Evolutionary conservation across 257 asterid species (phyloP).

Genomic region (Rubia yunnanensis): DNA sequence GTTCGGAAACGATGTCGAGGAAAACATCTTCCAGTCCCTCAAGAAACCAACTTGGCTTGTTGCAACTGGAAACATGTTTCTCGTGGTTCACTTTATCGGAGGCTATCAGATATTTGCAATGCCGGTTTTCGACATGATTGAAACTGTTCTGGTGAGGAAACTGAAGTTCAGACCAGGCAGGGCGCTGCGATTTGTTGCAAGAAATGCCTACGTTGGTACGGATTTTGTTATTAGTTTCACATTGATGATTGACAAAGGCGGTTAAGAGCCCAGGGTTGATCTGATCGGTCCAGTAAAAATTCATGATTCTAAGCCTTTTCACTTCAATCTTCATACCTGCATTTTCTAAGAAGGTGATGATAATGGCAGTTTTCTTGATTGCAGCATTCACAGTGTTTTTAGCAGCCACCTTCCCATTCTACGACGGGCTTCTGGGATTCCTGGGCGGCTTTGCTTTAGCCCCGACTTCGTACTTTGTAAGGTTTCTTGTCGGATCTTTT

Average conservation of each 20-base stretch:
- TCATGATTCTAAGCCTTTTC: no score
- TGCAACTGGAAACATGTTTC: constrained; percentile 84
- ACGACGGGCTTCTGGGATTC: constrained; percentile 81
- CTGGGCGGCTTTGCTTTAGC: constrained; percentile 95
- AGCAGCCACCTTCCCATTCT: constrained; percentile 86
- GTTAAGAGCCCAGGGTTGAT: no score
- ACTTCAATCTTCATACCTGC: not conserved
- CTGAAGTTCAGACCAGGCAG: constrained; percentile 59
- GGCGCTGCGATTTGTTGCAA: constrained; percentile 49
- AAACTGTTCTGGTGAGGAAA: constrained; percentile 62
- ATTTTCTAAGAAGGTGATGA: not conserved
- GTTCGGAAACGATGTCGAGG: constrained; percentile 52
- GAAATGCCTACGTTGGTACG: constrained; percentile 70
- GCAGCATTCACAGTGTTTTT: constrained; percentile 84
- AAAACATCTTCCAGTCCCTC: constrained; percentile 52
- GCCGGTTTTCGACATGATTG: constrained; percentile 94
- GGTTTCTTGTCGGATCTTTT: constrained; percentile 9
- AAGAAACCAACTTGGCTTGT: constrained; percentile 71
- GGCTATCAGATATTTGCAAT: constrained; percentile 91
- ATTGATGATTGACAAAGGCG: no score
- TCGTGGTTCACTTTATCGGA: constrained; percentile 81
- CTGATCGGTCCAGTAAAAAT: no score
- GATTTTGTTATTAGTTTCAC: not conserved
- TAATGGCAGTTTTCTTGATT: not conserved
- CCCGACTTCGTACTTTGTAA: constrained; percentile 87